Evolutionary conservation across 257 asterid species (phyloP), one percentile per base, ranked within the genome.

Genomic region (Gentiana straminea): DNA sequence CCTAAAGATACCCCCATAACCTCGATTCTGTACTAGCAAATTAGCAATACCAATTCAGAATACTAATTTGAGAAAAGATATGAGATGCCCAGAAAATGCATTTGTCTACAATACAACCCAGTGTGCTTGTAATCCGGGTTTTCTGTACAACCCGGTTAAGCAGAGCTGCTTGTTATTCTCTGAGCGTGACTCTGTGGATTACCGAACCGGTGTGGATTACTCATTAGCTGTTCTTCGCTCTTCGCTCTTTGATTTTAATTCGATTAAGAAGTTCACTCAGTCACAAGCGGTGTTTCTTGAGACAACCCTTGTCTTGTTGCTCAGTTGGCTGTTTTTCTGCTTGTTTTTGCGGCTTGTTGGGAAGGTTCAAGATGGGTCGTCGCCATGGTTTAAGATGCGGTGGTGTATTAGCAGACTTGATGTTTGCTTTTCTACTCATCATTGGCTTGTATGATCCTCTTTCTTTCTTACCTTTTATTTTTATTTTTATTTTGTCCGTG

Each of bases 331-430:
- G 7, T 66, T 64, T 50, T 84, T 84, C 69, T 91, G 98, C 83
- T 68, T 84, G 64, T 4, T 78, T 60, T 65, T 80, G 48, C 84
- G 98, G 46, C 5, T 73, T 24, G 63, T 75, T 41, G 64, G 66
- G 13, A 89, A 88, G 6, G 73, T 83, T 3, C 74, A 81, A 34
- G 86, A 90, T 41, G 95, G 90, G 45, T 75, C 86, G 46, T 81
- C 94, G 1, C 54, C 54, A n/a, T 77, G 78, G 92, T 91, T 87
- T 74, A 81, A 61, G 82, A 72, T 87, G 67, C 83, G 98, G 11
- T 91, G 98, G 98, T 81, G 86, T 86, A 79, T 91, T 61, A 87
- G 96, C 74, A 95, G 96, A 44, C 84, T 87, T 36, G 98, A 91
- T 51, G 65, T 87, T 63, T 69, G 87, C 53, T 91, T 81, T 65